Base-by-base conservation (phyloP, 83 land plant genomes). In the Picea engelmannii region DNA sequence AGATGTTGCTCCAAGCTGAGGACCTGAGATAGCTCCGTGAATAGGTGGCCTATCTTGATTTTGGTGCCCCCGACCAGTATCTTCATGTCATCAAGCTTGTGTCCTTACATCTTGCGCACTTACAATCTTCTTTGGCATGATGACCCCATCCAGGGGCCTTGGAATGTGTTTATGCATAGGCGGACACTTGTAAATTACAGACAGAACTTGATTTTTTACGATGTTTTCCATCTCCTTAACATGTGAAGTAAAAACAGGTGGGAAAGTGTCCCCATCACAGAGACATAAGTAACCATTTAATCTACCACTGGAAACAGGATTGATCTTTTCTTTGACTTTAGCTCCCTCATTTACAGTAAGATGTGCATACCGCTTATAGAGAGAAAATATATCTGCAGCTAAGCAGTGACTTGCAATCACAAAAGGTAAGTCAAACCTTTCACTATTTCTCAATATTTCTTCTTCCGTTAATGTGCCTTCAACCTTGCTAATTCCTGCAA, bases 41-140 rank as follows among this genome's bases (percentile, higher is more conserved):
- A 86, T 82, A 74, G 88, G 88, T 61, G 70, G 80, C 85, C 93
- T 86, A 66, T 84, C 86, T 80, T 83, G 89, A 23, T 82, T 82
- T 31, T 20, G 84, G 12, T 83, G 87, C 73, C 84, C 83, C 40
- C 89, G 84, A 15, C 95, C 90, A 79, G 66, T 82, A 65, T 94
- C 96, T 85, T 92, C 96, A 83, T 92, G 95, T 95, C 95, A 94
- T 23, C 90, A 78, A 58, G 67, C 79, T 62, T 65, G 70, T n/a
- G 89, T 82, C 83, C 87, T 90, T 61, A 94, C 10, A 79, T 92
- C 95, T 17, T 87, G 81, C 17, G 60, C 55, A 13, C 70, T 71
- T 4, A 94, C 91, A 83, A 64, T 82, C 96, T 91, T 92, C 63
- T 87, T 79, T 8, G 97, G 98, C 31, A 90, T 79, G 23, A 64